Evolutionary conservation across 1,284 basidiomycete species (phyloP).

Genomic region (Somion occarium): DNA sequence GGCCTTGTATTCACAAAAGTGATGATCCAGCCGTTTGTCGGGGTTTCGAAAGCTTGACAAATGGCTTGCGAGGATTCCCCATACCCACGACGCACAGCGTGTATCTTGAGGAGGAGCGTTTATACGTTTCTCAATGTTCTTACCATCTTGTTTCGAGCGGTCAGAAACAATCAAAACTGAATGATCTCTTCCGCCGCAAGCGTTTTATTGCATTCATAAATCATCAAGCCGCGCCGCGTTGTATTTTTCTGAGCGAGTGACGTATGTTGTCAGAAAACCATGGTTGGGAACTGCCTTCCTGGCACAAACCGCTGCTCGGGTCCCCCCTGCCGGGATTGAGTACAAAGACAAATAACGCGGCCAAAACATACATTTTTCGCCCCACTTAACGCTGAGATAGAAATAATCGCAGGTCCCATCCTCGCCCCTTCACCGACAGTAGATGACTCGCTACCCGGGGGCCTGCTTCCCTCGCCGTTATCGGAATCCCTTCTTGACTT

Average conservation of each 20-base stretch:
- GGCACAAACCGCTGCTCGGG: neutral
- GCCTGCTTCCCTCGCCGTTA: neutral
- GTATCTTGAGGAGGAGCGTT: too few relatives aligned
- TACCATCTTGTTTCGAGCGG: neutral
- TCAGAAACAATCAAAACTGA: neutral
- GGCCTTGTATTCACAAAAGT: neutral
- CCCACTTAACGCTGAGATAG: slow-evolving; percentile 4
- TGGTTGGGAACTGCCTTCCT: neutral
- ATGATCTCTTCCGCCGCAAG: neutral
- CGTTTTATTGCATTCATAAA: neutral
- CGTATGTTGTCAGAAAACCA: neutral
- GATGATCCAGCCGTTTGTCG: too few relatives aligned
- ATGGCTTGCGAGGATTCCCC: neutral
- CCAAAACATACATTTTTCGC: neutral
- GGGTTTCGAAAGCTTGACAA: neutral
- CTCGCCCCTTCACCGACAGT: neutral
- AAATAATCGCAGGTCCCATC: slow-evolving; percentile 3
- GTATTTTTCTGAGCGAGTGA: neutral
- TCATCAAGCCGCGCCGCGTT: neutral
- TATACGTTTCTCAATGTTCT: neutral
- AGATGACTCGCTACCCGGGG: neutral
- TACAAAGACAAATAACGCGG: slow-evolving; percentile 1
- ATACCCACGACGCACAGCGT: neutral
- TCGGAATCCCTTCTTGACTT: neutral
- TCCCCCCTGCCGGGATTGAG: neutral